phyloP scores from a whole-genome alignment of 345 rosid species.

The Bruguiera parviflora region DNA sequence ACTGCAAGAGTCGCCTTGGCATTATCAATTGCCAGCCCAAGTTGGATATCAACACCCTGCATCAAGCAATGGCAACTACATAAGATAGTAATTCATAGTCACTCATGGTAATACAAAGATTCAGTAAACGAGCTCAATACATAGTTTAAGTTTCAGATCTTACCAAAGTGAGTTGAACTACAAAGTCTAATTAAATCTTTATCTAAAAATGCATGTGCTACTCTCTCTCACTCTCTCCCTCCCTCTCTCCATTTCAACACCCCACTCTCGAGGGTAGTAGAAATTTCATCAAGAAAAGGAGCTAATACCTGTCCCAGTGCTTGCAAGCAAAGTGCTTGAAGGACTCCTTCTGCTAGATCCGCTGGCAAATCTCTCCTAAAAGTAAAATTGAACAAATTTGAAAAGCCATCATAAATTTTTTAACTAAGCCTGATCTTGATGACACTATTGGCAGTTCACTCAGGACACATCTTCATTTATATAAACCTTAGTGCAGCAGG shows the following conservation, averaged over 20 bases:
- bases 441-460: constrained; percentile 7
- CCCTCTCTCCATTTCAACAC: no score
- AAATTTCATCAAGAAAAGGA: constrained; percentile 18
- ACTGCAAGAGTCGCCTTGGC: constrained; percentile 98
- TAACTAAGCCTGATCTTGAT: constrained; percentile 10
- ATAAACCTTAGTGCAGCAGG: constrained; percentile 68
- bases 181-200: no score
- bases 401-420: constrained; percentile 2
- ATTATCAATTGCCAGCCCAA: constrained; percentile 98
- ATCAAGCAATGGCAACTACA: constrained; percentile 15
- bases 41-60: constrained; percentile 95
- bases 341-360: constrained; percentile 90
- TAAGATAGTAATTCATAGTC: not conserved
- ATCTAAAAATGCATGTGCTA: no score
- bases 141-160: no score
- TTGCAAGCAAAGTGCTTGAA: constrained; percentile 87
- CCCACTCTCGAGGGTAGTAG: no score
- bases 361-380: constrained; percentile 86
- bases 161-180: no score
- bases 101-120: no score
- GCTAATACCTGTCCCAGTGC: constrained; percentile 84
- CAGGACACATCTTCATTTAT: constrained; percentile 12
- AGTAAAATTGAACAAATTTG: constrained; percentile 14
- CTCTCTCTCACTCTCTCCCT: no score
- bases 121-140: no score